Evolutionary conservation across 2,329 filamentous ascomycete species (phyloP).

Genomic region (Colletotrichum theobromicola): DNA sequence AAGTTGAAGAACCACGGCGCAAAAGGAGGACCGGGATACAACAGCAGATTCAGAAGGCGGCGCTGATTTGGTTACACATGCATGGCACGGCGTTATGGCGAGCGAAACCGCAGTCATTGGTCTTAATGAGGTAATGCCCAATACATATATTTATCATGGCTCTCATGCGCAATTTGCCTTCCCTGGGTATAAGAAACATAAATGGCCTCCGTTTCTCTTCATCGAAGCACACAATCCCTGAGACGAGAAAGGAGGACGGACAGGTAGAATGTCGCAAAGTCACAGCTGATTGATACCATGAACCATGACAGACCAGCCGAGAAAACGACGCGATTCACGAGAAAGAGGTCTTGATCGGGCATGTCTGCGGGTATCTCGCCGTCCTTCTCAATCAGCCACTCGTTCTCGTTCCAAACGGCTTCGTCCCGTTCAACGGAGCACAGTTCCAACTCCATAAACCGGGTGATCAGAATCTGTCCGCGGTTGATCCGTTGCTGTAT

Average conservation of each 20-base stretch:
- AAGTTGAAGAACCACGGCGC: constrained; percentile 67
- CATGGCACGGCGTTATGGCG: not conserved
- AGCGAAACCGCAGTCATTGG: not conserved
- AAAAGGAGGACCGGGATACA: constrained; percentile 64
- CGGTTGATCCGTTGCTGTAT: constrained; percentile 7
- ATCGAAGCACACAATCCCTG: not conserved
- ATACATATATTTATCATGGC: not conserved
- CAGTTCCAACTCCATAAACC: constrained; percentile 7
- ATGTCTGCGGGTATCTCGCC: constrained; percentile 8
- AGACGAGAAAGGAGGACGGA: not conserved
- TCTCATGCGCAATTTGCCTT: not conserved
- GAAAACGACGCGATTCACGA: constrained; percentile 9
- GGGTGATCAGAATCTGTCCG: not conserved
- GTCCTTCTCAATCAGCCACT: constrained; percentile 11
- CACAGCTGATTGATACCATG: constrained; percentile 19
- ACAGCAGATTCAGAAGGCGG: constrained; percentile 63
- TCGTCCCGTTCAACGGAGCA: not conserved
- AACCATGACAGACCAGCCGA: constrained; percentile 15
- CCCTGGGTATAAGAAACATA: not conserved
- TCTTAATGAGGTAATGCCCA: constrained; percentile 8
- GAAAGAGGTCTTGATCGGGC: not conserved
- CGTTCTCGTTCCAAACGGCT: not conserved
- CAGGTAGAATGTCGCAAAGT: constrained; percentile 20
- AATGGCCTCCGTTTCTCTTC: not conserved
- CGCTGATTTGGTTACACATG: constrained; percentile 27